phyloP scores from a whole-genome alignment of 2,329 filamentous ascomycete genomes.

The Metarhizium humberi region DNA sequence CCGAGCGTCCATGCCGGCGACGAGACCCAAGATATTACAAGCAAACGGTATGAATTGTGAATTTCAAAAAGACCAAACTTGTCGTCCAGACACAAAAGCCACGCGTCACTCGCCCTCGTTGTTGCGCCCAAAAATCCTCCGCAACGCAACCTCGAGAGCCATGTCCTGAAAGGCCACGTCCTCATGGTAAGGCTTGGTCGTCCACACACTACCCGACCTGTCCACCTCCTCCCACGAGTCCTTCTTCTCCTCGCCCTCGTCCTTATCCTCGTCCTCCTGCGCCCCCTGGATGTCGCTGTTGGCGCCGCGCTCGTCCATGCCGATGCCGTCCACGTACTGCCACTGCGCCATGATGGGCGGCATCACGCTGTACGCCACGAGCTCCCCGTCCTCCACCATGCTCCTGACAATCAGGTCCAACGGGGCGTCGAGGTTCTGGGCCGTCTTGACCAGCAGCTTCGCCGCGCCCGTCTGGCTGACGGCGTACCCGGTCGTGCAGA shows the following conservation, averaged over 20 bases:
- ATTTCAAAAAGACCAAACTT: too few relatives aligned
- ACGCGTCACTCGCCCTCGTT: too few relatives aligned
- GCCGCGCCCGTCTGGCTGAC: constrained; percentile 17
- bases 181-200: neutral
- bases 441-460: constrained; percentile 13
- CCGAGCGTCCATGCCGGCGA: too few relatives aligned
- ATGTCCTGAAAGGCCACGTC: too few relatives aligned
- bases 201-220: neutral
- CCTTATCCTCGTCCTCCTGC: constrained; percentile 6
- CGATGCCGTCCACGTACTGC: constrained; percentile 13
- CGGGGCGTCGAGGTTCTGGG: constrained; percentile 14
- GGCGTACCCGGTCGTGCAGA: constrained; percentile 18
- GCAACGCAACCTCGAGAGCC: too few relatives aligned
- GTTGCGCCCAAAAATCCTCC: too few relatives aligned
- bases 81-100: too few relatives aligned
- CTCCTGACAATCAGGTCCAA: constrained; percentile 16
- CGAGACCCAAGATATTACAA: too few relatives aligned
- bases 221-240: neutral
- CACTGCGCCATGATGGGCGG: constrained; percentile 18
- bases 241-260: neutral
- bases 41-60: too few relatives aligned
- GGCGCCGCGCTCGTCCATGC: constrained; percentile 11
- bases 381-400: constrained; percentile 12
- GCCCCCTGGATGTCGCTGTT: constrained; percentile 15
- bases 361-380: constrained; percentile 14